Base-by-base conservation (phyloP, 2,329 filamentous ascomycete genomes). In the Arthrocladium fulminans region DNA sequence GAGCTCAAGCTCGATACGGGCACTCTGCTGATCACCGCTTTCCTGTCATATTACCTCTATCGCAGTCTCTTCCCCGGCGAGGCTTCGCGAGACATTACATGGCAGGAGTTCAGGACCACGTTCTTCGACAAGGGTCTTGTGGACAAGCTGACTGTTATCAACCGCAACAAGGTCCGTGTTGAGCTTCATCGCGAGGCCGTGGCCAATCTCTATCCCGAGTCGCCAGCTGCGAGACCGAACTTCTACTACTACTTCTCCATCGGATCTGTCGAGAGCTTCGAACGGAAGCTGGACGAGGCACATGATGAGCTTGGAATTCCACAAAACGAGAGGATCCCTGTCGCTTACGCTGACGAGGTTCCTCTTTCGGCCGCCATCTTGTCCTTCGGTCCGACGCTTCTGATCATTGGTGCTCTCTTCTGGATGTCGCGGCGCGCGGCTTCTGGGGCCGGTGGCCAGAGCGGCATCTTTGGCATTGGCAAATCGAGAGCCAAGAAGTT, bases 111-210 rank as follows among this genome's bases (percentile, higher is more conserved):
- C 70, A 77, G 86, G 54, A 89, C 81, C 58, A 92, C 88, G 25
- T 97, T 95, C 74, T 74, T 98, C 52, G 88, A 96, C 69, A 96
- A 94, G 73, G 92, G 92, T 6, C 76, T 98, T 20, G 89, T 98
- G 17, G 86, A 96, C 70, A 96, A 89, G 72, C 76, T 98, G 57
- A 82, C 83, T 15, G 83, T 94, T 27, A 77, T 95, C 45, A 81
- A 88, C 58, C 79, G 82, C 54, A 81, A 80, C 59, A 79, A 79
- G 53, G 92, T 97, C 39, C 80, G 84, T 47, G 86, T 96, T 25
- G 79, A 87, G 56, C 73, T 92, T 42, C 81, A 94, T 64, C 81
- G 84, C 42, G 83, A 89, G 57, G 84, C 83, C 25, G 76, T 84
- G 30, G 75, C 77, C 41, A 70, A 77, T 42, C 77, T 84, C 67